Conservation (phyloP, 1,284 basidiomycete species). For the Ganoderma sinense region DNA sequence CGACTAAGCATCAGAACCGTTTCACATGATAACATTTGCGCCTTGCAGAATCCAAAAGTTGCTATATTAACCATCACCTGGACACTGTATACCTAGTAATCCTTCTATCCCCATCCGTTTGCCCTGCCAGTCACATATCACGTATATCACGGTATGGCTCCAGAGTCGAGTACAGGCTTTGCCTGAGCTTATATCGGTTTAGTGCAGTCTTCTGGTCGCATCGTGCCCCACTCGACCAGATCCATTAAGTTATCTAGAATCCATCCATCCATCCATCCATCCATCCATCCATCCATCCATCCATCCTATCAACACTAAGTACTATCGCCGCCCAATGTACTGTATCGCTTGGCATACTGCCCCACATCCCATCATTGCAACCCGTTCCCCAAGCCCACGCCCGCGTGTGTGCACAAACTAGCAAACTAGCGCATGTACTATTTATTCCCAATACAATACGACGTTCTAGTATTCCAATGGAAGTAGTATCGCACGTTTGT, state of each 20-base stretch:
- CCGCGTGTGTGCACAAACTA: conserved; percentile 14
- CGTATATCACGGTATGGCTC: not conserved
- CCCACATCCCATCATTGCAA: not conserved
- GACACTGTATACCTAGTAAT: conserved; percentile 31
- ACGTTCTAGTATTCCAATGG: not conserved
- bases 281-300: conserved; percentile 5
- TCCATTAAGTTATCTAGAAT: not conserved
- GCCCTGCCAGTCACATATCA: conserved; percentile 19
- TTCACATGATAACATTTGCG: conserved; percentile 6
- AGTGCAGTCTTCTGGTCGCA: not conserved
- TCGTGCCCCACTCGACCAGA: not conserved
- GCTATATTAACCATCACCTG: conserved; percentile 33
- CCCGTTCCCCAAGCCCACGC: not conserved
- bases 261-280: conserved; percentile 6
- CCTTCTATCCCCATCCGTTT: not conserved
- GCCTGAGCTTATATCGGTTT: not conserved
- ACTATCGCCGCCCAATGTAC: conserved; percentile 7
- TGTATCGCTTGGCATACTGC: not conserved
- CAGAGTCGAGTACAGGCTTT: conserved; percentile 14
- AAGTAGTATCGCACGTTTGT: not conserved
- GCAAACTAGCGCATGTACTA: conserved; percentile 14
- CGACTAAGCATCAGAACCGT: conserved; percentile 10
- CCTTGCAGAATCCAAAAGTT: conserved; percentile 26
- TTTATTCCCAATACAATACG: not conserved
- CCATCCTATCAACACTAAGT: not conserved